Conservation (phyloP, 257 asterid species). For the Solanum chilense region DNA sequence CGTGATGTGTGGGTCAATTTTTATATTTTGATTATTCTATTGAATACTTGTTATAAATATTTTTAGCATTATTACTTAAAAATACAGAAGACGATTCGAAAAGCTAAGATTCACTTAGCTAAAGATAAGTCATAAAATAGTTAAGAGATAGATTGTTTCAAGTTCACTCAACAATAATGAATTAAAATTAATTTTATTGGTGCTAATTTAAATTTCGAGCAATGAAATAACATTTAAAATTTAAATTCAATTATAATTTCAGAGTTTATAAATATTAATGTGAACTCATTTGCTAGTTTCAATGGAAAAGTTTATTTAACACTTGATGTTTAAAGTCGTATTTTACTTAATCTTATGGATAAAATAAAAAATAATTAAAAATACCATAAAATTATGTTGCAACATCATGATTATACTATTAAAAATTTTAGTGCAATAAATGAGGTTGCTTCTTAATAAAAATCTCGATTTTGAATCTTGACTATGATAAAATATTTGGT, state of each 20-base stretch:
- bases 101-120: not conserved
- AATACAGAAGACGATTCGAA: not conserved
- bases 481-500: not conserved
- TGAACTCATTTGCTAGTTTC: too few species aligned
- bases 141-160: not conserved
- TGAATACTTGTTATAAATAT: not conserved
- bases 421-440: too few species aligned
- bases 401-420: too few species aligned
- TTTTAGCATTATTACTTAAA: not conserved
- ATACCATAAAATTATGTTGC: too few species aligned
- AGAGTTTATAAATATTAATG: too few species aligned
- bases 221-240: not conserved
- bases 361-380: too few species aligned
- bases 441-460: too few species aligned
- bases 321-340: too few species aligned
- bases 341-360: too few species aligned
- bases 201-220: not conserved
- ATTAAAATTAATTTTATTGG: not conserved
- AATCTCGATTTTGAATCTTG: not conserved
- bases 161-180: not conserved
- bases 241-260: not conserved
- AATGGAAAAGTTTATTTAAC: too few species aligned
- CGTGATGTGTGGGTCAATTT: too few species aligned
- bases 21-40: too few species aligned
- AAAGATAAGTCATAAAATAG: not conserved